These are phyloP conservation scores for Omphalotus olearius DNA, from an alignment of 1,284 basidiomycete genomes.

Conservation along the genomic window DNA sequence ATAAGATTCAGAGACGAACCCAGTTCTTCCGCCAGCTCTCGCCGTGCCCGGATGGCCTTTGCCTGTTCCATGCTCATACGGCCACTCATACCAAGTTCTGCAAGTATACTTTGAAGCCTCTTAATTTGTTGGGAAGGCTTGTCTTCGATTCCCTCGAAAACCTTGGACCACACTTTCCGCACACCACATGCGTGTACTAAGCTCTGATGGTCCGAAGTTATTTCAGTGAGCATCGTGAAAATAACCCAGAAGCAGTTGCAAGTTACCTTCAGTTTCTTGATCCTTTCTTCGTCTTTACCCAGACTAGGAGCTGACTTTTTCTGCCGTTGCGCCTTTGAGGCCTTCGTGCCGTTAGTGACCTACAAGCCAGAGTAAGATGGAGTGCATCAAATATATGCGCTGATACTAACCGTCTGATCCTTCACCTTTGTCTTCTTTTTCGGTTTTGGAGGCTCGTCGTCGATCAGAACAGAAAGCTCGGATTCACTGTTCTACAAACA, in stretches of 20 bases:
- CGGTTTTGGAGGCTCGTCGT: constrained; percentile 45
- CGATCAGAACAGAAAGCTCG: constrained; percentile 55
- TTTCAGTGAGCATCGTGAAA: background rate
- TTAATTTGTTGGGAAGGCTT: constrained; percentile 61
- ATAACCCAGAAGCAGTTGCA: background rate
- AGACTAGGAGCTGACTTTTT: too few species aligned
- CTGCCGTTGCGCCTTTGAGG: too few species aligned
- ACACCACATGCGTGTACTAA: constrained; percentile 77
- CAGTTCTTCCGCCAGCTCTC: constrained; percentile 77
- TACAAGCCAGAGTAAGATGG: too few species aligned
- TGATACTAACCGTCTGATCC: constrained; percentile 7
- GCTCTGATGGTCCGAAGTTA: constrained; percentile 32
- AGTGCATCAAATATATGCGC: too few species aligned
- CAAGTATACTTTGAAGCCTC: constrained; percentile 60
- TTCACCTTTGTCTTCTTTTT: constrained; percentile 26
- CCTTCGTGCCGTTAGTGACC: too few species aligned
- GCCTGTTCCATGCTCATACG: constrained; percentile 79
- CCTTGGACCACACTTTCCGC: constrained; percentile 77
- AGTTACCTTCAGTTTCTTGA: constrained; percentile 57
- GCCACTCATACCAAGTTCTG: constrained; percentile 76
- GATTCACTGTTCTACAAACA: constrained; percentile 45
- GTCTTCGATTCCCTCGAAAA: constrained; percentile 56
- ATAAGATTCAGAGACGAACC: constrained; percentile 39
- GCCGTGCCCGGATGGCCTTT: constrained; percentile 60
- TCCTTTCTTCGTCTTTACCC: constrained; percentile 51